Evolutionary conservation across 2,329 filamentous ascomycete genomes (phyloP).

Genomic region (Eutypella sp.): DNA sequence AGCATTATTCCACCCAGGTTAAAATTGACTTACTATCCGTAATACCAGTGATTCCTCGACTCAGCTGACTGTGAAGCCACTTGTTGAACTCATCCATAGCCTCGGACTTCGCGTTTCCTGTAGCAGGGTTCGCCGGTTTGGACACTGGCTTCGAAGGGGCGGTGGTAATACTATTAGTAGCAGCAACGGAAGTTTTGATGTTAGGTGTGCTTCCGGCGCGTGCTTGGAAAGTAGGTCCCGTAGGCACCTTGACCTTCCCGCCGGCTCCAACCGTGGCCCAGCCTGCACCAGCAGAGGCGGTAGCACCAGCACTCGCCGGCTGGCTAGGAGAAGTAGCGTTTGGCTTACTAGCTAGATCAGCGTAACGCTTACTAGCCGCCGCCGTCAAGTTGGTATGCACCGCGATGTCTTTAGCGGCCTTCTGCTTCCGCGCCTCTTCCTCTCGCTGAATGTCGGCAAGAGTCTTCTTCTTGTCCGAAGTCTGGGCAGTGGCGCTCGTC

Average conservation of each 20-base stretch:
- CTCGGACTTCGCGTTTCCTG: conserved; percentile 37
- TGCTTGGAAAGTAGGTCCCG: conserved; percentile 46
- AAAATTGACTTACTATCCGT: conserved; percentile 45
- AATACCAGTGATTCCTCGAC: conserved; percentile 59
- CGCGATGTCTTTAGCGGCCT: conserved; percentile 50
- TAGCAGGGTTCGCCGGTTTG: conserved; percentile 45
- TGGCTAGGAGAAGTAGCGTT: conserved; percentile 32
- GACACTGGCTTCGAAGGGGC: conserved; percentile 44
- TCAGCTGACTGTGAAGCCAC: conserved; percentile 79
- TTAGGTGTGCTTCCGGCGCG: conserved; percentile 40
- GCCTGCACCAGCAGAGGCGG: conserved; percentile 50
- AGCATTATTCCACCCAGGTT: not conserved
- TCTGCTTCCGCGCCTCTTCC: conserved; percentile 85
- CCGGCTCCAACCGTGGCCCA: conserved; percentile 96
- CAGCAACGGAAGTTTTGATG: conserved; percentile 35
- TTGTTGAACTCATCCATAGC: conserved; percentile 92
- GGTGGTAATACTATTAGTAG: conserved; percentile 25
- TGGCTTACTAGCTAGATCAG: conserved; percentile 83
- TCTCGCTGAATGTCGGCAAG: conserved; percentile 95
- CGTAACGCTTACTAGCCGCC: conserved; percentile 76
- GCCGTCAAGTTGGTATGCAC: conserved; percentile 43
- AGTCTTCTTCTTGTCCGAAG: conserved; percentile 68
- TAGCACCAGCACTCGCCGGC: conserved; percentile 29
- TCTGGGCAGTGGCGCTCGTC: conserved; percentile 26
- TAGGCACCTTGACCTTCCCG: conserved; percentile 80